Evolutionary conservation across 202 grass and related monocot genomes (phyloP).

Genomic region (Carex sylvatica): DNA sequence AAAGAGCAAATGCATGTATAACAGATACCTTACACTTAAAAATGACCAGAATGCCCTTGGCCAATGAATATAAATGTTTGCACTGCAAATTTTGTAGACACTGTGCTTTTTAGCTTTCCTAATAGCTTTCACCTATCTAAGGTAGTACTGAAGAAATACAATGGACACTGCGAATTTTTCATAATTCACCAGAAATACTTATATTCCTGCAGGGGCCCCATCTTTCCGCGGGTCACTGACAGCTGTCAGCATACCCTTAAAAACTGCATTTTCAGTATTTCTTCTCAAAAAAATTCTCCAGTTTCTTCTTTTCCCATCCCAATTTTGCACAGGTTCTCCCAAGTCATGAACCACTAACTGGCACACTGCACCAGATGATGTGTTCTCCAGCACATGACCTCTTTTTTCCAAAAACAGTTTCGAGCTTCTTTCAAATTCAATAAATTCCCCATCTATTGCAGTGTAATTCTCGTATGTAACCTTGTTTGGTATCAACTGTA

Average conservation of each 20-base stretch:
- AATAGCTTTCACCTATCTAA: not conserved
- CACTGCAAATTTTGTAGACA: not conserved
- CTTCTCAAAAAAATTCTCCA: not conserved
- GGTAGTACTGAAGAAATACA: not conserved
- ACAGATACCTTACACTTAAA: not conserved
- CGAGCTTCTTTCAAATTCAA: conserved; percentile 41
- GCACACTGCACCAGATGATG: conserved; percentile 44
- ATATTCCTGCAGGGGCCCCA: conserved; percentile 58
- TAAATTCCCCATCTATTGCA: conserved; percentile 46
- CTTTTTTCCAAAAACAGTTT: conserved; percentile 50
- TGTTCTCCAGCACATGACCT: conserved; percentile 42
- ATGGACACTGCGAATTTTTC: not conserved
- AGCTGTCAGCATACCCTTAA: conserved; percentile 66
- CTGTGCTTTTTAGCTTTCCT: not conserved
- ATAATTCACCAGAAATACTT: not conserved
- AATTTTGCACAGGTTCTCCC: not conserved
- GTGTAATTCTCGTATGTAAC: conserved; percentile 79
- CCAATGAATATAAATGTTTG: not conserved
- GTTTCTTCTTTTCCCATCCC: not conserved
- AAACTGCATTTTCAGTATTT: conserved; percentile 7
- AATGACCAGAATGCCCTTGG: not conserved
- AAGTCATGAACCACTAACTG: conserved; percentile 87
- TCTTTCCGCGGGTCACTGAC: conserved; percentile 88
- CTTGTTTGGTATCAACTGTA: conserved; percentile 73
- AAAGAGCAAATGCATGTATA: not conserved